These are phyloP conservation scores for Trichocladium uniseriatum DNA, from an alignment of 495 filamentous ascomycete genomes.

Conservation along the genomic window DNA sequence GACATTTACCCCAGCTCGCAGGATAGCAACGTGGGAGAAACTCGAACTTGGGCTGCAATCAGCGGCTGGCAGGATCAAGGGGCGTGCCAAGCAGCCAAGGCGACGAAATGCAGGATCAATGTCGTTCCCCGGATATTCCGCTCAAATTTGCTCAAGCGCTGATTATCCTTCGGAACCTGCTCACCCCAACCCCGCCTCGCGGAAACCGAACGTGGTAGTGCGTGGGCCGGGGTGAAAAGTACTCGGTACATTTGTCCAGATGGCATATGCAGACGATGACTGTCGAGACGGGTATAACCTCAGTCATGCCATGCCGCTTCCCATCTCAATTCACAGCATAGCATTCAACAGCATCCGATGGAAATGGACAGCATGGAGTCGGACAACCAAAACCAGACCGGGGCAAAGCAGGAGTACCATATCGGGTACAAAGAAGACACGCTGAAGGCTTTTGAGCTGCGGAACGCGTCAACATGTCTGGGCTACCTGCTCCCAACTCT, in stretches of 20 bases:
- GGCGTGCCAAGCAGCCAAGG: constrained; percentile 1
- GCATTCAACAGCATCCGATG: neutral
- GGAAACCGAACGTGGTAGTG: too few species aligned
- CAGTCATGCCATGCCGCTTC: too few species aligned
- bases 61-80: neutral
- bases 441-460: constrained; percentile 6
- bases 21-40: too few species aligned
- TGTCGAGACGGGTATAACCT: too few species aligned
- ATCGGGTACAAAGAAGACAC: constrained; percentile 11
- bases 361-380: neutral
- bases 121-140: neutral
- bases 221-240: neutral
- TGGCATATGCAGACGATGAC: too few species aligned
- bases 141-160: constrained; percentile 5
- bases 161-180: neutral
- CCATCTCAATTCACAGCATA: too few species aligned
- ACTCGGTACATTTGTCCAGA: neutral
- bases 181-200: neutral
- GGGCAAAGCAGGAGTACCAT: constrained; percentile 3
- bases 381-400: neutral
- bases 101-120: neutral
- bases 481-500: constrained; percentile 8
- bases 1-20: too few species aligned
- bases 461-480: constrained; percentile 7
- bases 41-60: too few species aligned